Evolutionary conservation across 2,329 filamentous ascomycete genomes (phyloP), one percentile per base, ranked within the genome.

Genomic region (Parastagonospora nodorum): DNA sequence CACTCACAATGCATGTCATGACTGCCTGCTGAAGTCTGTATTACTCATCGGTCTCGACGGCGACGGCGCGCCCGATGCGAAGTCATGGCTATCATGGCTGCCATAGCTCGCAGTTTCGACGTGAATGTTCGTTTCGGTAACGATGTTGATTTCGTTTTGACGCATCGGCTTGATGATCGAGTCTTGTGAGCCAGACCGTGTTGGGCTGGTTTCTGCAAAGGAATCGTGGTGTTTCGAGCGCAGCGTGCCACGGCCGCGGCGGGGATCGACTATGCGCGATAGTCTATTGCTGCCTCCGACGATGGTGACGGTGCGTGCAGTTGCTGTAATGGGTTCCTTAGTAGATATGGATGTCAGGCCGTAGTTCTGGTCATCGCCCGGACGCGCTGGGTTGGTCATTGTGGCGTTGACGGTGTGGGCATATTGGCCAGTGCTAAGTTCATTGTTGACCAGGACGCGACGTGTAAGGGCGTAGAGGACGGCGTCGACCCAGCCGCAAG

Each of bases 401-500:
- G 58, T 57, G 19, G 64, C 65, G 16, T 60, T 51, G 6, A 58
- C 55, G 4, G 61, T 60, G 40, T 51, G 61, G 42, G 60, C 61
- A 48, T 69, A 66, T 2, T 65, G 54, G 19, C 56, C 57, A n/a
- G 58, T 53, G 5, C 64, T 66, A 9, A 71, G 37, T n/a, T 73
- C 63, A 50, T 64, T 60, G 9, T 65, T 62, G 19, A 73, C 65
- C 19, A 78, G 58, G 4, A 76, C 63, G 8, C 74, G 68, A 4
- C 76, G 73, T 1, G 76, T 78, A 8, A 77, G 50, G 1, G 76
- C 63, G 53, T 78, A 78, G 2, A 78, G 67, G 0, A 76, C 47
- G 6, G 73, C 73, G 41, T 78, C 76, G 24, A 78, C 69, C 73
- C 75, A 78, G 19, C 76, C 76, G 30, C 74, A 76, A 6, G 69